These are phyloP conservation scores for Oryza glaberrima DNA, from an alignment of 176 grass and related monocot genomes.

Conservation along the genomic window DNA sequence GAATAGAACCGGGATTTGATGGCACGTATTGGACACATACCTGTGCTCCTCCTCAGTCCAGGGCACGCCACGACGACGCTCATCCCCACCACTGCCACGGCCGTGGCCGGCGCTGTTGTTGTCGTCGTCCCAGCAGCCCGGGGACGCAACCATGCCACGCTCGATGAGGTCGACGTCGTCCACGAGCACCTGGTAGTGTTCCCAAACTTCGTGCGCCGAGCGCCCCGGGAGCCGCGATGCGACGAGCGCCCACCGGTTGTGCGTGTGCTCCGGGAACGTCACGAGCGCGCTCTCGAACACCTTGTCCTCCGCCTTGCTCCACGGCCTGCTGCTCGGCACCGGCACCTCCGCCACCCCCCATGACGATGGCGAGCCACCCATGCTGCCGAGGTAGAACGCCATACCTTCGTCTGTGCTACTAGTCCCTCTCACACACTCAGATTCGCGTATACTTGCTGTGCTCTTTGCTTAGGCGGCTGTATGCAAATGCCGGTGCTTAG, in stretches of 20 bases:
- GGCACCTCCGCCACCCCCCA: not conserved
- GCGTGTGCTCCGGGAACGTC: conserved; percentile 59
- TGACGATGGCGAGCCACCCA: conserved; percentile 18
- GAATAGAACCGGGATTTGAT: not conserved
- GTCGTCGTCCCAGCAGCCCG: conserved; percentile 46
- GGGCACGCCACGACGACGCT: conserved; percentile 72
- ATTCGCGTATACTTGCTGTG: not conserved
- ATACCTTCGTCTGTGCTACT: not conserved
- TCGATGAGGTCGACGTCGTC: conserved; percentile 79
- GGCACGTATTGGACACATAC: conserved; percentile 23
- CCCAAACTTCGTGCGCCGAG: conserved; percentile 55
- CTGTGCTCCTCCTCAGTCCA: conserved; percentile 95
- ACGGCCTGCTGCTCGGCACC: conserved; percentile 27
- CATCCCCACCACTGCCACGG: conserved; percentile 11
- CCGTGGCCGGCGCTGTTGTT: not conserved
- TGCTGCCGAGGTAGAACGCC: conserved; percentile 38
- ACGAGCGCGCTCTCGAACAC: conserved; percentile 75
- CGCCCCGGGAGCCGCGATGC: conserved; percentile 61
- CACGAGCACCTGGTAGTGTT: conserved; percentile 64
- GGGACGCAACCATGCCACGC: conserved; percentile 58
- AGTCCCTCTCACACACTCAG: not conserved
- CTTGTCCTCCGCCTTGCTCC: conserved; percentile 90
- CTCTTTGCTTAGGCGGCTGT: not conserved
- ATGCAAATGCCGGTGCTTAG: not conserved
- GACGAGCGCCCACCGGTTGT: conserved; percentile 67